A percentile compares a stretch with the other conserved stretches of the same genome.
These are phyloP conservation scores for Agrocybe praecox DNA, from an alignment of 768 basidiomycete species.

Conservation along the genomic window DNA sequence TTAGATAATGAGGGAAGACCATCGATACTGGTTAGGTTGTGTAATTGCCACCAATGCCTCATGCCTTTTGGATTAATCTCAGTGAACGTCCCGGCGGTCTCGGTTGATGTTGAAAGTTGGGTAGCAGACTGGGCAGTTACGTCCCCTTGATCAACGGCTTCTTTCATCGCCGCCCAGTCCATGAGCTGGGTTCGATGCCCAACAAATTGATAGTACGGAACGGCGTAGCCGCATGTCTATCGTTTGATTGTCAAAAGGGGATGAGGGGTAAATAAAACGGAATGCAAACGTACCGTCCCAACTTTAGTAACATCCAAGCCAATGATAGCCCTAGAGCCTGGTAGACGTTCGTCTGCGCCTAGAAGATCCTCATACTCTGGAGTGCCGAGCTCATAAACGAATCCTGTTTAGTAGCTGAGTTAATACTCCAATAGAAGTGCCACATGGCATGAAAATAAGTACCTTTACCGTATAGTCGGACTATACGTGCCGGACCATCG, in stretches of 20 bases:
- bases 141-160: slow-evolving; percentile 38
- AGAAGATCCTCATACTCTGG: slow-evolving; percentile 60
- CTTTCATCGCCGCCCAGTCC: slow-evolving; percentile 45
- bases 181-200: slow-evolving; percentile 56
- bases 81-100: background rate
- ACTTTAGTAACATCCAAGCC: slow-evolving; percentile 65
- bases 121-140: slow-evolving; percentile 6
- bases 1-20: slow-evolving; percentile 51
- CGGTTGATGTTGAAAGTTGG: slow-evolving; percentile 8
- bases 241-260: background rate
- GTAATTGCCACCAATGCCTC: slow-evolving; percentile 53
- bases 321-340: slow-evolving; percentile 64
- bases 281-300: slow-evolving; percentile 35
- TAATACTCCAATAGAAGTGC: background rate
- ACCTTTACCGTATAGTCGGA: slow-evolving; percentile 64
- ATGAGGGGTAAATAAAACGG: background rate
- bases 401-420: slow-evolving; percentile 37
- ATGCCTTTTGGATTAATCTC: slow-evolving; percentile 42
- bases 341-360: slow-evolving; percentile 43
- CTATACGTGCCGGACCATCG: slow-evolving; percentile 59
- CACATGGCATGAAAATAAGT: background rate
- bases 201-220: slow-evolving; percentile 62
- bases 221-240: slow-evolving; percentile 69
- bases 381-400: slow-evolving; percentile 63
- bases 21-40: slow-evolving; percentile 56